These are phyloP conservation scores for Colletotrichum echinochloae DNA, from an alignment of 2,329 filamentous ascomycete species.

Conservation along the genomic window DNA sequence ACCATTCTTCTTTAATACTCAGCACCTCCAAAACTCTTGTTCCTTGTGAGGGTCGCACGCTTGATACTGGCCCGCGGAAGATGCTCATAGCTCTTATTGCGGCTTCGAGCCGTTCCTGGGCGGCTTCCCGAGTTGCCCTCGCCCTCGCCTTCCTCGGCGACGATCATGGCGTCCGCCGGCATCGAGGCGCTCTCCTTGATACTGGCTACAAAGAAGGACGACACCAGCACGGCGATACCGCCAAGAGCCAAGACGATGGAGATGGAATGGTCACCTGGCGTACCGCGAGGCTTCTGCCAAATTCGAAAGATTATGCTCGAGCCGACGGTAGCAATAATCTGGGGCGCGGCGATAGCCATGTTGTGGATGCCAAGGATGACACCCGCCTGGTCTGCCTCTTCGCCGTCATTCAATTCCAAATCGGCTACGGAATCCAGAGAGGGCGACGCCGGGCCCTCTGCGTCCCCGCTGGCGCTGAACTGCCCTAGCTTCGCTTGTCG, in stretches of 20 bases:
- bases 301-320: constrained; percentile 87
- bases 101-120: constrained; percentile 48
- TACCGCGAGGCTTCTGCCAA: constrained; percentile 88
- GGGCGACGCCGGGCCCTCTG: constrained; percentile 29
- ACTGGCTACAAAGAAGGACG: constrained; percentile 77
- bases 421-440: constrained; percentile 29
- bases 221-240: constrained; percentile 80
- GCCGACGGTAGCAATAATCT: constrained; percentile 88
- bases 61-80: constrained; percentile 58
- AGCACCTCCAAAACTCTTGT: constrained; percentile 61
- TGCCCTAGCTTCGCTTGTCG: constrained; percentile 53
- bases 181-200: constrained; percentile 70
- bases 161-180: constrained; percentile 53
- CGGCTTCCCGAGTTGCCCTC: constrained; percentile 42
- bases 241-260: constrained; percentile 88
- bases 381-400: constrained; percentile 81
- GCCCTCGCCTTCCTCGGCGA: constrained; percentile 57
- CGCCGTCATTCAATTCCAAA: constrained; percentile 55
- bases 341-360: constrained; percentile 90
- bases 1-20: constrained; percentile 54
- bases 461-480: constrained; percentile 35
- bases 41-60: constrained; percentile 60
- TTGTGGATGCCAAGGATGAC: constrained; percentile 96
- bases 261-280: constrained; percentile 87
- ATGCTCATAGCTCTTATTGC: constrained; percentile 57